Evolutionary conservation across 352 stramenopile species (phyloP), one percentile per base, ranked within the genome.

Genomic region (Hyaloperonospora arabidopsidis): DNA sequence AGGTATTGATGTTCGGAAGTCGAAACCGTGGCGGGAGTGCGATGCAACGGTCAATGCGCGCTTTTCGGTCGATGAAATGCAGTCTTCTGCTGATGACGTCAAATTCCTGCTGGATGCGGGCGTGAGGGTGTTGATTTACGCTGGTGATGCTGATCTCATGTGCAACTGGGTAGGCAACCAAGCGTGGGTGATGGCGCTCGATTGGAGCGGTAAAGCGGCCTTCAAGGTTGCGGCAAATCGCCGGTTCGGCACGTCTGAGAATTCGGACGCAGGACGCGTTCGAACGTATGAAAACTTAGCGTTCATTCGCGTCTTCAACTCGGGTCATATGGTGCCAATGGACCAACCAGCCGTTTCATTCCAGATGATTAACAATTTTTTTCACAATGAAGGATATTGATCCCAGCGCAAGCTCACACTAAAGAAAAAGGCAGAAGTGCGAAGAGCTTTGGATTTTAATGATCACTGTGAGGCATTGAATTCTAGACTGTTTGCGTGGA

Each of bases 111-210:
- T 98, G 1, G 56, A 85, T 40, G 57, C 64, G 12, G 70, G 72
- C 22, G 70, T 91, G 6, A 68, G 68, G 7, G 91, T 97, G 17
- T 71, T 98, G 7, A 92, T 98, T 61, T 98, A 98, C 72, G 90
- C 93, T 19, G 95, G 96, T 47, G 96, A 99, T 69, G 77, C 90
- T 10, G 96, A 98, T 67, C 96, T 98, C 57, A 97, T 98, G 67
- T 98, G 89, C 74, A 98, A 99, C 66, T 98, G 96, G 77, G 64
- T 97, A 40, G 96, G 95, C 19, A 98, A 98, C 63, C 61, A 96
- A 54, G 94, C 93, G 22, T 98, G 94, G 95, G 96, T 91, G 0
- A 66, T 89, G 22, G 78, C 61, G 5, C 69, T 99, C 36, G 79
- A 97, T 25, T 99, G 96, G 96, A 76, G 59, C 22, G 90, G 95